Evolutionary conservation across 2,329 filamentous ascomycete genomes (phyloP).

Genomic region (Colletotrichum sublineola): DNA sequence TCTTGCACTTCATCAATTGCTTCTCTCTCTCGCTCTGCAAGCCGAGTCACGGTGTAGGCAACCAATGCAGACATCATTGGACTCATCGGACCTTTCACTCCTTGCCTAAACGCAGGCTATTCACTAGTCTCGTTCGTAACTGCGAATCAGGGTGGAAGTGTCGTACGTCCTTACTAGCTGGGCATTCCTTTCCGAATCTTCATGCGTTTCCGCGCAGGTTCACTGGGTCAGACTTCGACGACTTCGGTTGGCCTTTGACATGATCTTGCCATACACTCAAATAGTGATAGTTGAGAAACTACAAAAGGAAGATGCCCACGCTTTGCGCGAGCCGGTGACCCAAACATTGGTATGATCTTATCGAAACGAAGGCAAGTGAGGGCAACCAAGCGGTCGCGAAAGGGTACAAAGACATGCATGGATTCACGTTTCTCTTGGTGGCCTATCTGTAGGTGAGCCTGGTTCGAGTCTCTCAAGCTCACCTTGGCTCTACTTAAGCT

Average conservation of each 20-base stretch:
- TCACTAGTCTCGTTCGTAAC: background rate
- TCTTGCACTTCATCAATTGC: too few relatives aligned
- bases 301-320: too few relatives aligned
- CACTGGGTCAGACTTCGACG: too few relatives aligned
- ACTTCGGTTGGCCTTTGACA: too few relatives aligned
- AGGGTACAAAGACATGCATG: background rate
- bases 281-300: too few relatives aligned
- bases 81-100: constrained; percentile 61
- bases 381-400: background rate
- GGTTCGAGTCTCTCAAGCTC: background rate
- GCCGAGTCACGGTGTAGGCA: constrained; percentile 59
- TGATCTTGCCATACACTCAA: too few relatives aligned
- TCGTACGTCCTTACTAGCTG: constrained; percentile 69
- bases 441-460: background rate
- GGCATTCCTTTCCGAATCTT: constrained; percentile 64
- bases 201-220: constrained; percentile 49
- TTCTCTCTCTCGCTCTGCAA: constrained; percentile 51
- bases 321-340: background rate
- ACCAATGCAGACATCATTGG: constrained; percentile 57
- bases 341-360: background rate
- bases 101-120: constrained; percentile 47
- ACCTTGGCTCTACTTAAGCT: background rate
- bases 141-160: fast-evolving
- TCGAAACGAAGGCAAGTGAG: background rate
- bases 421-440: background rate